These are phyloP conservation scores for Stropharia rugosoannulata DNA, from an alignment of 768 basidiomycete species.

Conservation along the genomic window DNA sequence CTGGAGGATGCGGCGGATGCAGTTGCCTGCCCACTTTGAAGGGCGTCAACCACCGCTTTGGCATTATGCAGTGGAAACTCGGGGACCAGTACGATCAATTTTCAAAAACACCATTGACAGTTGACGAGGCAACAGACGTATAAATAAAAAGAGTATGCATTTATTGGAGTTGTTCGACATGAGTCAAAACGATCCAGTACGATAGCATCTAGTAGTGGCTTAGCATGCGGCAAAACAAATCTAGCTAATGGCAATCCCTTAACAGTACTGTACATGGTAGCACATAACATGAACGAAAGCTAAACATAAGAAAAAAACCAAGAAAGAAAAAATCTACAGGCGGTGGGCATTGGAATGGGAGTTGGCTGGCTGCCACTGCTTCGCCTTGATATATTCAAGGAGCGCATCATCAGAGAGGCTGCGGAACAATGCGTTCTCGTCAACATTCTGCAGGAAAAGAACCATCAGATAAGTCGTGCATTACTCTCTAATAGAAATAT, in stretches of 20 bases:
- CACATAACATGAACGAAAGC: not conserved
- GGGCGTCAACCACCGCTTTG: slow-evolving; percentile 88
- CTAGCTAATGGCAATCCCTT: too few relatives aligned
- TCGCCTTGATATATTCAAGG: slow-evolving; percentile 47
- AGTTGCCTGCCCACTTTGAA: slow-evolving; percentile 77
- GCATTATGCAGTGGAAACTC: slow-evolving; percentile 65
- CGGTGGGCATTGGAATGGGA: slow-evolving; percentile 26
- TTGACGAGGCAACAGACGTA: slow-evolving; percentile 38
- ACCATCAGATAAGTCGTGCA: not conserved
- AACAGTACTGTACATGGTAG: slow-evolving; percentile 7
- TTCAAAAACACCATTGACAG: slow-evolving; percentile 15
- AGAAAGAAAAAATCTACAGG: slow-evolving; percentile 17
- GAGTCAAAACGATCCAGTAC: too few relatives aligned
- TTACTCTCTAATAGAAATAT: not conserved
- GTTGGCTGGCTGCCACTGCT: slow-evolving; percentile 53
- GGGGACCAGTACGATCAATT: slow-evolving; percentile 12
- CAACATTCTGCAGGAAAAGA: slow-evolving; percentile 34
- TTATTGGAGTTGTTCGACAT: not conserved
- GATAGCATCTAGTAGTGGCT: not conserved
- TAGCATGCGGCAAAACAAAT: slow-evolving; percentile 6
- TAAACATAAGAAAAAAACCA: not conserved
- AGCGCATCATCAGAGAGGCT: slow-evolving; percentile 47
- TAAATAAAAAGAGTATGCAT: slow-evolving; percentile 20
- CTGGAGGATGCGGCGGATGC: slow-evolving; percentile 84
- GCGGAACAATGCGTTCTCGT: slow-evolving; percentile 46